Evolutionary conservation across 441 rosid species (phyloP).

Genomic region (Pelargonium cotyledonis): DNA sequence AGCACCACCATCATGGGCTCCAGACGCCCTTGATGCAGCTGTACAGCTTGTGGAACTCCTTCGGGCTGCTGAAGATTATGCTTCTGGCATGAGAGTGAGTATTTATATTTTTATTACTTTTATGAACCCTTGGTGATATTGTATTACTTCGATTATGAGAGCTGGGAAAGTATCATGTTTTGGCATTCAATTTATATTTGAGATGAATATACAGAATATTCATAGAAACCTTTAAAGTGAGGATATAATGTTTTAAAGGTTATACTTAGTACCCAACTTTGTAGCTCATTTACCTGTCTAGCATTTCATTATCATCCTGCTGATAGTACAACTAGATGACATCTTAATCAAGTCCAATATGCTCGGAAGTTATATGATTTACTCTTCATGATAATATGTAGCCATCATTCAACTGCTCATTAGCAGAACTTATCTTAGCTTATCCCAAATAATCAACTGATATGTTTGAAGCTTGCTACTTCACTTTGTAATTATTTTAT

Average conservation of each 20-base stretch:
- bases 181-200: slow-evolving; percentile 3
- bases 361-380: neutral
- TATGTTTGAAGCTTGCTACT: neutral
- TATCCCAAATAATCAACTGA: neutral
- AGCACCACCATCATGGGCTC: slow-evolving; percentile 99
- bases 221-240: neutral
- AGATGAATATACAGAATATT: neutral
- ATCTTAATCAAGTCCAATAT: neutral
- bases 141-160: neutral
- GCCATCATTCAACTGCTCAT: neutral
- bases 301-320: neutral
- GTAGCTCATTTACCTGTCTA: neutral
- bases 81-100: slow-evolving; percentile 84
- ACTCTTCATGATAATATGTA: neutral
- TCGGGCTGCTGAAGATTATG: slow-evolving; percentile 97
- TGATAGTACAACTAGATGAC: neutral
- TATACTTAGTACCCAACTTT: neutral
- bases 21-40: slow-evolving; percentile 99
- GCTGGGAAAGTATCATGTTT: neutral
- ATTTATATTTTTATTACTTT: neutral
- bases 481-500: slow-evolving; percentile 17
- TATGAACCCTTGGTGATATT: neutral
- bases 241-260: neutral
- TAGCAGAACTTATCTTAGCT: neutral
- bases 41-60: slow-evolving; percentile 99